Base-by-base conservation (phyloP, 163 green algal species). In the Coccomyxa subellipsoidea region DNA sequence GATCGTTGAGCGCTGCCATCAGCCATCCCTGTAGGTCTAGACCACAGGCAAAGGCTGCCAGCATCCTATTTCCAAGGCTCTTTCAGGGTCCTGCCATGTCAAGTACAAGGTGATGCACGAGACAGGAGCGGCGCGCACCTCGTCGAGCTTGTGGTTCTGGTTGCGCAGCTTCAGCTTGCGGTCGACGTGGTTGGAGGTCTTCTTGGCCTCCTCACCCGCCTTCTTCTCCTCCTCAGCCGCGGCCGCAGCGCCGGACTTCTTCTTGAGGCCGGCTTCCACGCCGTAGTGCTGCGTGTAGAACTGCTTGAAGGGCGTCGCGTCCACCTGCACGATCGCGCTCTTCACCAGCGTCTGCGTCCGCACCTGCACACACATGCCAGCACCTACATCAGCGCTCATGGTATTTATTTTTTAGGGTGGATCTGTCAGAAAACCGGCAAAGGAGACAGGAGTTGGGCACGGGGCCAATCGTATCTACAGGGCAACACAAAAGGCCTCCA, bases 341-440 rank as follows among this genome's bases (percentile, higher is more conserved):
- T 99, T 99, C 85, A 99, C 96, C 81, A 99, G 91, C 34, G 97
- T 99, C 92, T 99, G 93, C 38, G 97, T 99, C 84, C 97, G 94
- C 70, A 96, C 92, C 90, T 94, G 87, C 36, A 73, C 4, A 35
- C n/a, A 66, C 18, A 18, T 18, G 47, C 12, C 47, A 66, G 47
- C 47, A 66, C n/a, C n/a, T n/a, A n/a, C n/a, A n/a, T n/a, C n/a
- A n/a, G n/a, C n/a, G n/a, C n/a, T n/a, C n/a, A n/a, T n/a, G n/a
- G n/a, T n/a, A n/a, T n/a, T n/a, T n/a, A n/a, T n/a, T n/a, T n/a
- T n/a, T n/a, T n/a, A n/a, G n/a, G n/a, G n/a, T n/a, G n/a, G n/a
- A n/a, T n/a, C n/a, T n/a, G n/a, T n/a, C n/a, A n/a, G n/a, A n/a
- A n/a, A n/a, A n/a, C n/a, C n/a, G n/a, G n/a, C n/a, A n/a, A n/a